phyloP scores from a whole-genome alignment of 2,329 filamentous ascomycete genomes.

The Waltergamsia citrina region DNA sequence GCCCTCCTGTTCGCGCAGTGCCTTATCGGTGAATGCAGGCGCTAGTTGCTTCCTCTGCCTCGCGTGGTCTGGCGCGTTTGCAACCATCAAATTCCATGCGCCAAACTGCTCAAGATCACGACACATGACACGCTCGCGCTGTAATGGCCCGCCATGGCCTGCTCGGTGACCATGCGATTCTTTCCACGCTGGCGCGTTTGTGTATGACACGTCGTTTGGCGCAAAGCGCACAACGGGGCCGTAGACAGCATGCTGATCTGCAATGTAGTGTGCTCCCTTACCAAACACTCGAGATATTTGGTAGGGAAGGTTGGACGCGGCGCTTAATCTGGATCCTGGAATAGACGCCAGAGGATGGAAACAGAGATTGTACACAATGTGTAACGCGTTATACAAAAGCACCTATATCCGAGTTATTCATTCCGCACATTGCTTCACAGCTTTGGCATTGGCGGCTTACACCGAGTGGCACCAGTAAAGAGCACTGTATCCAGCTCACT shows the following conservation, averaged over 20 bases:
- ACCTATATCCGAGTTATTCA: no score
- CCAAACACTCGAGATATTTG: background rate
- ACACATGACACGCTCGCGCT: background rate
- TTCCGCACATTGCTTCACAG: no score
- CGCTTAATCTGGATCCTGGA: background rate
- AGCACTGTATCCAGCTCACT: no score
- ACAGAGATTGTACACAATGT: background rate
- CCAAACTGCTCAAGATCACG: background rate
- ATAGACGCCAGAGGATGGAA: background rate
- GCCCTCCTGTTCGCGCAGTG: conserved; percentile 4
- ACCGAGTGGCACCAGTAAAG: no score
- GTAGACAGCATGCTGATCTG: conserved; percentile 9
- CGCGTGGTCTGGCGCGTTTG: background rate
- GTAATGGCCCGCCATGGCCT: background rate
- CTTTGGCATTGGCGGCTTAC: no score
- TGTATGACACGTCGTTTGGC: conserved; percentile 26
- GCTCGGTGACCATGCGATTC: conserved; percentile 24
- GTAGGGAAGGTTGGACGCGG: background rate
- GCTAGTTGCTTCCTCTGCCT: background rate
- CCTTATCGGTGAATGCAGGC: conserved; percentile 1
- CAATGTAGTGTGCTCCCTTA: background rate
- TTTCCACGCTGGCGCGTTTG: conserved; percentile 19
- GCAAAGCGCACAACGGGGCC: conserved; percentile 23
- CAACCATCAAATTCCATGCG: no score
- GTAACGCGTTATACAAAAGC: no score